A percentile compares a stretch with the other conserved stretches of the same genome.
These are phyloP conservation scores for Calycina marina DNA, from an alignment of 2,329 filamentous ascomycete species.

Conservation along the genomic window DNA sequence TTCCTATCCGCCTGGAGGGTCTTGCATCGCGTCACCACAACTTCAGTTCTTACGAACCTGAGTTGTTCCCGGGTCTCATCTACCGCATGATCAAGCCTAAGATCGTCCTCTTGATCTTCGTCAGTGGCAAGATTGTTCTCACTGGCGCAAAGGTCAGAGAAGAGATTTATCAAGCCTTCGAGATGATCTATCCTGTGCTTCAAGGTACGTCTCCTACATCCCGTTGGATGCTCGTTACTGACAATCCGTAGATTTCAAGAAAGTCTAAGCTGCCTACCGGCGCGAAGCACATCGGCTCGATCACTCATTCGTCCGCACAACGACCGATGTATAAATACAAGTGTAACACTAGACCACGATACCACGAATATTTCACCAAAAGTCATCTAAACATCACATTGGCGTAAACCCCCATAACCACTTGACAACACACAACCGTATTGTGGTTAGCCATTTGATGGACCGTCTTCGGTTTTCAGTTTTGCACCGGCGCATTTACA, in stretches of 20 bases:
- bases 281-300: slow-evolving; percentile 18
- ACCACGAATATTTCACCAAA: slow-evolving; percentile 20
- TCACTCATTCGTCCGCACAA: slow-evolving; percentile 13
- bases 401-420: slow-evolving; percentile 4
- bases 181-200: slow-evolving; percentile 93
- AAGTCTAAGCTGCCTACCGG: slow-evolving; percentile 19
- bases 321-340: slow-evolving; percentile 21
- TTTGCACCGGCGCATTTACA: slow-evolving; percentile 21
- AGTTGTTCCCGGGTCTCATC: slow-evolving; percentile 96
- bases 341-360: slow-evolving; percentile 19
- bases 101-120: slow-evolving; percentile 95
- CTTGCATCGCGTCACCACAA: slow-evolving; percentile 95
- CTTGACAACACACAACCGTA: slow-evolving; percentile 11
- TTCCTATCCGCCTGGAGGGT: slow-evolving; percentile 92
- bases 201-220: slow-evolving; percentile 43
- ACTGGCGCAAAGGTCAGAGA: slow-evolving; percentile 96
- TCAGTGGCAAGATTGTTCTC: slow-evolving; percentile 94
- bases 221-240: slow-evolving; percentile 5
- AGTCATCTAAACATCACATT: slow-evolving; percentile 7
- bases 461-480: slow-evolving; percentile 13
- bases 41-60: slow-evolving; percentile 97
- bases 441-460: slow-evolving; percentile 13
- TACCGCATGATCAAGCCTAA: slow-evolving; percentile 99
- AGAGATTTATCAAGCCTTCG: slow-evolving; percentile 93
- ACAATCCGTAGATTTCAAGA: slow-evolving; percentile 22